phyloP scores from a whole-genome alignment of 176 grass and related monocot genomes.

The Aegilops sharonensis region DNA sequence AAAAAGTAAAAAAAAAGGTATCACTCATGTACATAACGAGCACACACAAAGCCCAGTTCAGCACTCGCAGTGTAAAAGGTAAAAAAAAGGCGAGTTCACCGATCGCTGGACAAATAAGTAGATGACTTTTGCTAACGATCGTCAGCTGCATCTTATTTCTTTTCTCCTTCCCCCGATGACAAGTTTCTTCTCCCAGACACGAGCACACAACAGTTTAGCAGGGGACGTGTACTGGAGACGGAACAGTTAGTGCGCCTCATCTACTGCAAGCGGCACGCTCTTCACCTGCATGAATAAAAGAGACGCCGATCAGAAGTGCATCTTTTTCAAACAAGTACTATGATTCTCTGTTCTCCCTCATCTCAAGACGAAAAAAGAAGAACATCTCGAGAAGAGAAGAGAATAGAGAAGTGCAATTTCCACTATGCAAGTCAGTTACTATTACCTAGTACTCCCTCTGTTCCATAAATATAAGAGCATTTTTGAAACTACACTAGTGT shows the following conservation, averaged over 20 bases:
- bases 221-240: neutral
- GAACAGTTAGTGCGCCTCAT: slow-evolving; percentile 41
- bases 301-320: slow-evolving; percentile 1
- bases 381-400: too few relatives aligned
- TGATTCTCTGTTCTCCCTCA: too few relatives aligned
- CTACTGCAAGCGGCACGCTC: slow-evolving; percentile 67
- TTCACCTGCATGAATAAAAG: slow-evolving; percentile 51
- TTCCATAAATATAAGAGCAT: too few relatives aligned
- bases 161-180: neutral
- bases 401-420: neutral
- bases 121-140: slow-evolving; percentile 10
- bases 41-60: neutral
- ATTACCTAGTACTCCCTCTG: too few relatives aligned
- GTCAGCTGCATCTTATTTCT: neutral
- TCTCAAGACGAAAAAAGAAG: too few relatives aligned
- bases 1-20: too few relatives aligned
- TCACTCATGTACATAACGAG: neutral
- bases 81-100: neutral
- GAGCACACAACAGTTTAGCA: neutral
- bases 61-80: too few relatives aligned
- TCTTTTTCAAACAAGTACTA: too few relatives aligned
- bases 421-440: too few relatives aligned
- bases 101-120: neutral
- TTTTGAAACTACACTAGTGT: too few relatives aligned
- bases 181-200: neutral